phyloP scores from a whole-genome alignment of 2,329 filamentous ascomycete species.

The Ilyonectria mors-panacis region DNA sequence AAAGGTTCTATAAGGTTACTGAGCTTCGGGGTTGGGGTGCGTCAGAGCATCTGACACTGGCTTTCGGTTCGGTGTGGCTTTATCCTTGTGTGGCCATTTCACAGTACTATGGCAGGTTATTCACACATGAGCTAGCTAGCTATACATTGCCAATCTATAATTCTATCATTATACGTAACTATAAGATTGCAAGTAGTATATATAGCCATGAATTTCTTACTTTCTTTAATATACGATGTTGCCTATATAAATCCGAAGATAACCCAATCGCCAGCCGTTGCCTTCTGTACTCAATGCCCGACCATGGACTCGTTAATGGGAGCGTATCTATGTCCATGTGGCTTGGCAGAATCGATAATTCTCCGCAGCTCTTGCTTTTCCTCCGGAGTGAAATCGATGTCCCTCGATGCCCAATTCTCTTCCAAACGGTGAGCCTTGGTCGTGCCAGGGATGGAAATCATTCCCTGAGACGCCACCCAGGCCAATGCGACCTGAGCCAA shows the following conservation, averaged over 20 bases:
- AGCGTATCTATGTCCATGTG: neutral
- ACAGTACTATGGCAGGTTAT: too few species aligned
- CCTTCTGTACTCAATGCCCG: neutral
- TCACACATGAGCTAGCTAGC: too few species aligned
- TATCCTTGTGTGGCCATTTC: too few species aligned
- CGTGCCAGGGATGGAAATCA: slow-evolving; percentile 64
- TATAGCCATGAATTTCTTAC: too few species aligned
- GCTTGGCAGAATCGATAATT: slow-evolving; percentile 50
- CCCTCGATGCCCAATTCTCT: slow-evolving; percentile 56
- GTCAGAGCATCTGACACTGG: too few species aligned
- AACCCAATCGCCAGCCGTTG: too few species aligned
- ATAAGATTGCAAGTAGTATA: too few species aligned
- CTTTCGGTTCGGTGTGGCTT: too few species aligned
- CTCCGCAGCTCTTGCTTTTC: slow-evolving; percentile 57
- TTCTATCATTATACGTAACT: too few species aligned
- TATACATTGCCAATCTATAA: too few species aligned
- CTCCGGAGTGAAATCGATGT: slow-evolving; percentile 55
- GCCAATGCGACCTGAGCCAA: slow-evolving; percentile 56
- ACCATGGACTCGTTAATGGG: neutral
- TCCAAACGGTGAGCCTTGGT: slow-evolving; percentile 57
- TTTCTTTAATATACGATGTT: too few species aligned
- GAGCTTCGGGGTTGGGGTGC: neutral
- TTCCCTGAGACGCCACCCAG: slow-evolving; percentile 57
- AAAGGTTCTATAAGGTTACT: neutral
- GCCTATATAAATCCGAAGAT: too few species aligned